A percentile compares a stretch with the other conserved stretches of the same genome.
phyloP scores from a whole-genome alignment of 306 rosid species.

The Fragaria nilgerrensis region DNA sequence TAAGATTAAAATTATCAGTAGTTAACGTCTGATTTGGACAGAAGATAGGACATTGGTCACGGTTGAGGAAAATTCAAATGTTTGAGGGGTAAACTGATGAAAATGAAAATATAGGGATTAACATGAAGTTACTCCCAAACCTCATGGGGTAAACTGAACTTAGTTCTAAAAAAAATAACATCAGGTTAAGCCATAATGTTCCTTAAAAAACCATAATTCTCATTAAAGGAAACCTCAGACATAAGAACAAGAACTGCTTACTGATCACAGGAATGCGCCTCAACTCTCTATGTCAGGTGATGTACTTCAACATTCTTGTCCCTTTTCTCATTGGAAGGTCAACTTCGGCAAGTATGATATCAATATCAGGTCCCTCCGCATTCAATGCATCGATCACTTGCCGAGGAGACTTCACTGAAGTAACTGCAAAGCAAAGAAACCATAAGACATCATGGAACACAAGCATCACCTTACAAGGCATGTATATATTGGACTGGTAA shows the following conservation, averaged over 20 bases:
- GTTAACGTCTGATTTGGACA: no score
- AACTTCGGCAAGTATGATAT: slow-evolving; percentile 85
- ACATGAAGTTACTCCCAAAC: no score
- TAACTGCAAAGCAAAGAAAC: slow-evolving; percentile 52
- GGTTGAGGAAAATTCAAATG: no score
- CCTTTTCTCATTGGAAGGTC: slow-evolving; percentile 91
- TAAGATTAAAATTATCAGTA: no score
- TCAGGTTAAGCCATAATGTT: slow-evolving; percentile 24
- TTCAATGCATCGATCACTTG: slow-evolving; percentile 95
- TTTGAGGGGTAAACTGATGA: no score
- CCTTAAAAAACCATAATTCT: slow-evolving; percentile 4
- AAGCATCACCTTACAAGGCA: not conserved
- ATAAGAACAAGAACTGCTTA: slow-evolving; percentile 33
- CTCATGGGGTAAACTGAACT: no score
- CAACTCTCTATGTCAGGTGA: slow-evolving; percentile 69
- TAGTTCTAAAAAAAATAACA: no score
- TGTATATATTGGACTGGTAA: not conserved
- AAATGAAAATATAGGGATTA: no score
- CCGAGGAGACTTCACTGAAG: slow-evolving; percentile 71
- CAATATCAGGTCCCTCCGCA: slow-evolving; percentile 88
- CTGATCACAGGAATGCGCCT: slow-evolving; percentile 92
- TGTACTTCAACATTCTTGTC: slow-evolving; percentile 86
- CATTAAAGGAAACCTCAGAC: not conserved
- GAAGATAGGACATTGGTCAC: no score
- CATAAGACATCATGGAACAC: slow-evolving; percentile 8